Evolutionary conservation across 257 asterid genomes (phyloP).

Genomic region (Nicotiana tabacum): DNA sequence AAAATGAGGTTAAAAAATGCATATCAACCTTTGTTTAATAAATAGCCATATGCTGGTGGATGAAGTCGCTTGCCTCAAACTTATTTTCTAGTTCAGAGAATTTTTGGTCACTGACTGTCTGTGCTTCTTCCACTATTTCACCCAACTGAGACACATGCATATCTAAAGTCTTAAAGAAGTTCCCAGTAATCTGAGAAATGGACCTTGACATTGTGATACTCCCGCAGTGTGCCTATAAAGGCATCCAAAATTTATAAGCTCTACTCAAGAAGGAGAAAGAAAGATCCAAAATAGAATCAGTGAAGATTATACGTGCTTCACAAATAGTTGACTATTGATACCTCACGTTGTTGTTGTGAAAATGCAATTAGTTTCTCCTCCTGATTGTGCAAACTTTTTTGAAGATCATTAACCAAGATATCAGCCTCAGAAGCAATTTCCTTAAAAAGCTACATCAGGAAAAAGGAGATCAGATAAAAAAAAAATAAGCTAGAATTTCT

Average conservation of each 20-base stretch:
- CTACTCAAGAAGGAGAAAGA: background rate
- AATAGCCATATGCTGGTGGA: background rate
- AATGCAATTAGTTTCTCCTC: constrained; percentile 55
- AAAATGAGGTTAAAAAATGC: background rate
- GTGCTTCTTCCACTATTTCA: constrained; percentile 81
- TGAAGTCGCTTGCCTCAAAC: constrained; percentile 64
- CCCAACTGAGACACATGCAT: constrained; percentile 68
- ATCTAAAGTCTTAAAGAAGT: constrained; percentile 67
- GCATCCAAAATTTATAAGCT: constrained; percentile 9
- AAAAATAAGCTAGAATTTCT: background rate
- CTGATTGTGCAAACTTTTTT: constrained; percentile 72
- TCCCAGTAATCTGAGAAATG: constrained; percentile 57
- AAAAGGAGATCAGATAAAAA: constrained; percentile 8
- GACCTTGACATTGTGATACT: constrained; percentile 72
- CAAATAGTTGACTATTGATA: constrained; percentile 9
- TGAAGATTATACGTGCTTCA: background rate
- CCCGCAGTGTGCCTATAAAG: constrained; percentile 77
- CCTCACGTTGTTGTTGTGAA: constrained; percentile 82
- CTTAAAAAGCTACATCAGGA: constrained; percentile 62
- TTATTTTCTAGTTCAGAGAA: constrained; percentile 77
- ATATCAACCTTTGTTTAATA: background rate
- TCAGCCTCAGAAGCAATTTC: constrained; percentile 84
- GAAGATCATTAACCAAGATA: constrained; percentile 75
- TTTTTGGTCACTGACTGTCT: constrained; percentile 56
- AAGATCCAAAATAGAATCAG: background rate